phyloP scores from a whole-genome alignment of 495 filamentous ascomycete genomes.

The Pyrenula aspistea region DNA sequence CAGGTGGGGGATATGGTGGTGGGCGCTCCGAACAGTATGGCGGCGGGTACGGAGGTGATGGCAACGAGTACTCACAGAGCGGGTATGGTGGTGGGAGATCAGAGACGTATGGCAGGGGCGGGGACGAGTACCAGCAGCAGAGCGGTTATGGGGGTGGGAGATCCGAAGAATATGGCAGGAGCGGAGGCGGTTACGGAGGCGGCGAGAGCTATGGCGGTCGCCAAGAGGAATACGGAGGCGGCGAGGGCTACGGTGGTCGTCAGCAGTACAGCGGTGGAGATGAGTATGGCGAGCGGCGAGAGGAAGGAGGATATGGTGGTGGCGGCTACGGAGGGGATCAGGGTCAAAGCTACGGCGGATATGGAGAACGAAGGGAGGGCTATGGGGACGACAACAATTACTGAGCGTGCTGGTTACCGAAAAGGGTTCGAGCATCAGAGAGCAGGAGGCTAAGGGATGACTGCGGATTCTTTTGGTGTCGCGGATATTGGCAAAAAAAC shows the following conservation, averaged over 20 bases:
- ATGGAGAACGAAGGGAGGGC: not conserved
- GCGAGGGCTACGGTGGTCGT: not conserved
- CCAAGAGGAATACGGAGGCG: slow-evolving; percentile 4
- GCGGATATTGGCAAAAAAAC: no score
- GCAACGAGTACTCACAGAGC: not conserved
- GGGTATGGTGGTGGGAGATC: not conserved
- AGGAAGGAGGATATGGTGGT: not conserved
- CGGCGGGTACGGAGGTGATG: not conserved
- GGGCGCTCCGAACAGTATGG: not conserved
- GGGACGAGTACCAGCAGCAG: slow-evolving; percentile 15
- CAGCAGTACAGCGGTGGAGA: not conserved
- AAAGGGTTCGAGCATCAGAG: no score
- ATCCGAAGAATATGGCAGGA: slow-evolving; percentile 17
- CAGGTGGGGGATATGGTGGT: not conserved
- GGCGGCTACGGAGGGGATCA: not conserved
- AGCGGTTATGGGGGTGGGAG: slow-evolving; percentile 16
- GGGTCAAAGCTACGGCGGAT: not conserved
- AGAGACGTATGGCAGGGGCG: not conserved
- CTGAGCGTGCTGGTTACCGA: not conserved
- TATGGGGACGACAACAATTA: not conserved
- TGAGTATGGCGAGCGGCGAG: not conserved
- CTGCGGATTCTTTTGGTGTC: no score
- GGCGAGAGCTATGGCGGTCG: slow-evolving; percentile 13
- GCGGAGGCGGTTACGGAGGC: slow-evolving; percentile 23
- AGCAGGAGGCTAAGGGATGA: no score